These are phyloP conservation scores for Bacidia gigantensis DNA, from an alignment of 495 filamentous ascomycete species.

Conservation along the genomic window DNA sequence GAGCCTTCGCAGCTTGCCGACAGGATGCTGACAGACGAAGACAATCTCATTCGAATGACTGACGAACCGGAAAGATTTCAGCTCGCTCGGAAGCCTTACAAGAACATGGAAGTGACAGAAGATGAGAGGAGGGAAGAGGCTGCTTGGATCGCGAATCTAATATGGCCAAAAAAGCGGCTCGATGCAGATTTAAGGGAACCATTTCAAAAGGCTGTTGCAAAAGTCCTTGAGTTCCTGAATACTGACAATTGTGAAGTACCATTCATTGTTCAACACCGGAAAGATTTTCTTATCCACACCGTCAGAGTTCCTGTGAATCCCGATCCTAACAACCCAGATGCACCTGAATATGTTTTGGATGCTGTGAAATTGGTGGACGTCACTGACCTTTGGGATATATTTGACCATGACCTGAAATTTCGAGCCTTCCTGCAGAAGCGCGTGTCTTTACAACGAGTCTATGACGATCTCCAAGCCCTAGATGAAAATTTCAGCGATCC, in stretches of 20 bases:
- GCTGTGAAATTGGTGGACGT: constrained; percentile 85
- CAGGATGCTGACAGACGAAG: constrained; percentile 86
- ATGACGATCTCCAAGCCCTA: constrained; percentile 50
- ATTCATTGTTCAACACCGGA: constrained; percentile 94
- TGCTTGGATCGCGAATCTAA: constrained; percentile 74
- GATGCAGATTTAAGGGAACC: constrained; percentile 56
- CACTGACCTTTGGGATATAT: constrained; percentile 84
- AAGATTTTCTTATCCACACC: constrained; percentile 93
- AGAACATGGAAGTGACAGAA: constrained; percentile 55
- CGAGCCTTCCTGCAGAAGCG: constrained; percentile 81
- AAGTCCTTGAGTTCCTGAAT: constrained; percentile 90
- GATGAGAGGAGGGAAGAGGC: constrained; percentile 82
- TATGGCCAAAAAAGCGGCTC: constrained; percentile 73
- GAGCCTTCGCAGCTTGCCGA: constrained; percentile 89
- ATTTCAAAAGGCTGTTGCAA: constrained; percentile 74
- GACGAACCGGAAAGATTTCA: constrained; percentile 95
- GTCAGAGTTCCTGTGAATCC: constrained; percentile 49
- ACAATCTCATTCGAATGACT: constrained; percentile 70
- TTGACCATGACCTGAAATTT: constrained; percentile 90
- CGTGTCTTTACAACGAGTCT: constrained; percentile 61
- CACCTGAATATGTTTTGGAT: constrained; percentile 54
- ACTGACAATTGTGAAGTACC: constrained; percentile 88
- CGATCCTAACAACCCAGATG: constrained; percentile 44
- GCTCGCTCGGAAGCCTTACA: constrained; percentile 75
- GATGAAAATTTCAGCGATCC: constrained; percentile 39